These are phyloP conservation scores for Teratosphaeria pseudoeucalypti DNA, from an alignment of 2,329 filamentous ascomycete genomes.

Conservation along the genomic window DNA sequence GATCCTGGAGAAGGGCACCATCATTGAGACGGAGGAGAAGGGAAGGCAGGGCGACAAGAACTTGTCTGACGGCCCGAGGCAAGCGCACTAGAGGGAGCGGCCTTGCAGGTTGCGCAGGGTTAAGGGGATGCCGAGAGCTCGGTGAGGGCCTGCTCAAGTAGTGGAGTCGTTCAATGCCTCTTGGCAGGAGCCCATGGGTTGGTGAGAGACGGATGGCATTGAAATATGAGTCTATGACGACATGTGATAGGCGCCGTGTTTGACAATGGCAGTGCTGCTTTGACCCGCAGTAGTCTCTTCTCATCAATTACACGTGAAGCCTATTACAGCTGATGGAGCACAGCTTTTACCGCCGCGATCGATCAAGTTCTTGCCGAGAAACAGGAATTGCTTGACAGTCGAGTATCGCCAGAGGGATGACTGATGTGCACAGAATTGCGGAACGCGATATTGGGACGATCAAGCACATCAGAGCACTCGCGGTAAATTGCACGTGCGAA, in stretches of 20 bases:
- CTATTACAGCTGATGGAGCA: neutral
- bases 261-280: neutral
- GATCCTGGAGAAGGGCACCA: constrained; percentile 66
- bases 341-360: neutral
- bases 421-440: too few relatives aligned
- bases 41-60: constrained; percentile 4
- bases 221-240: neutral
- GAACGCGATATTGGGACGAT: too few relatives aligned
- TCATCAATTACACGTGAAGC: neutral
- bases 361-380: too few relatives aligned
- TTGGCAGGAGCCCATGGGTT: neutral
- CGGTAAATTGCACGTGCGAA: neutral
- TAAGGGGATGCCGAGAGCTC: neutral
- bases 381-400: too few relatives aligned
- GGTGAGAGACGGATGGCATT: neutral
- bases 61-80: neutral
- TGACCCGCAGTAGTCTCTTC: neutral
- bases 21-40: constrained; percentile 46
- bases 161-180: neutral
- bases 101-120: neutral
- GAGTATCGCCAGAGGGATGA: too few relatives aligned
- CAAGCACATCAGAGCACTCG: neutral
- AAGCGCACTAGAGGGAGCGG: neutral
- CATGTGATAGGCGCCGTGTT: neutral
- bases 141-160: neutral